Conservation (phyloP, 1,284 basidiomycete genomes). For the Caloboletus inedulis region DNA sequence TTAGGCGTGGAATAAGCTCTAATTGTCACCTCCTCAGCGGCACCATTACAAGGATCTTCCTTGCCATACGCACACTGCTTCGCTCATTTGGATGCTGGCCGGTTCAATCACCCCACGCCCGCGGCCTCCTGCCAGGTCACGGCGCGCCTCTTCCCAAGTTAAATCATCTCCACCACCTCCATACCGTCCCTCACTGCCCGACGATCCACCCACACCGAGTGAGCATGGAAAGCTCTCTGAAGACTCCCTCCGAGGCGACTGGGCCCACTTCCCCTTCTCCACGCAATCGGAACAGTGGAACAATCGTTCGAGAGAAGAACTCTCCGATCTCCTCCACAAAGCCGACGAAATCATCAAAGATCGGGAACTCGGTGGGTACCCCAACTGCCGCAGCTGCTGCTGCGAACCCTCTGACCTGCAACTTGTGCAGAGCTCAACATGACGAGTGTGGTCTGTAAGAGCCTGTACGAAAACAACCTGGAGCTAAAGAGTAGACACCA, state of each 20-base stretch:
- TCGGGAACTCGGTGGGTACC: constrained; percentile 63
- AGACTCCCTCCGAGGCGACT: constrained; percentile 8
- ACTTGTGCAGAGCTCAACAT: constrained; percentile 56
- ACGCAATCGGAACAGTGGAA: constrained; percentile 46
- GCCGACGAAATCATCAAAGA: constrained; percentile 73
- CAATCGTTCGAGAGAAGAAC: constrained; percentile 67
- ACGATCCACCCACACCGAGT: constrained; percentile 13
- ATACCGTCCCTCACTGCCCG: constrained; percentile 37
- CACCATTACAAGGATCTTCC: constrained; percentile 2
- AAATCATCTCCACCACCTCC: constrained; percentile 54
- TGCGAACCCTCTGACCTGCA: constrained; percentile 18
- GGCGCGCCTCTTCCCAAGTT: constrained; percentile 41
- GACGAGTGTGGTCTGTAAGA: constrained; percentile 67
- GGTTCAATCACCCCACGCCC: constrained; percentile 49
- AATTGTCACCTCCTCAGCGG: background rate
- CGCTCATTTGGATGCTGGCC: constrained; percentile 43
- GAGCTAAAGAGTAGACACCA: constrained; percentile 67
- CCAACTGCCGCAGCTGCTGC: background rate
- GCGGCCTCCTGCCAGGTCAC: constrained; percentile 56
- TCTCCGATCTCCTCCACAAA: constrained; percentile 61
- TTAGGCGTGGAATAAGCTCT: background rate
- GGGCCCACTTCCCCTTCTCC: constrained; percentile 13
- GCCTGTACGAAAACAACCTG: constrained; percentile 64
- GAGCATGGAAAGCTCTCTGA: constrained; percentile 13
- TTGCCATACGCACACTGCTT: constrained; percentile 10